Evolutionary conservation across 2,329 filamentous ascomycete genomes (phyloP).

Genomic region (Nemania serpens): DNA sequence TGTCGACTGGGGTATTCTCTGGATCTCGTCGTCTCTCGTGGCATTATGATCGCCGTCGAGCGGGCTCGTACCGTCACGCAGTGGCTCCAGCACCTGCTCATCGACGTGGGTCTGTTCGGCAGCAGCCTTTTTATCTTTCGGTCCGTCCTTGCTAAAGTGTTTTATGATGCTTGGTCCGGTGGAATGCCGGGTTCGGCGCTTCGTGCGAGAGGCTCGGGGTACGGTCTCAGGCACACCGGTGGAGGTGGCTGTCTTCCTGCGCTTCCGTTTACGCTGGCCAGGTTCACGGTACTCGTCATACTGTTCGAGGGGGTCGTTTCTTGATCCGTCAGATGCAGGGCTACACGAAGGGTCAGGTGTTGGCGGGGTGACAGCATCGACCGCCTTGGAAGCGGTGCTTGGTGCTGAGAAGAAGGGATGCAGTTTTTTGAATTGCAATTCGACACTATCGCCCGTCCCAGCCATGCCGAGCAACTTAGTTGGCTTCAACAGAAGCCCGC

Average conservation of each 20-base stretch:
- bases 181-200: slow-evolving; percentile 25
- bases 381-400: slow-evolving; percentile 27
- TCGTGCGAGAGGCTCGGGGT: slow-evolving; percentile 18
- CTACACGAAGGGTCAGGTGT: slow-evolving; percentile 42
- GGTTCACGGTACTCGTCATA: slow-evolving; percentile 30
- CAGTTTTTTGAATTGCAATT: slow-evolving; percentile 49
- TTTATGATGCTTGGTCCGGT: slow-evolving; percentile 26
- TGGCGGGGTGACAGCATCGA: slow-evolving; percentile 31
- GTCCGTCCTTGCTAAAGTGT: slow-evolving; percentile 25
- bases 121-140: background rate
- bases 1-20: slow-evolving; percentile 14
- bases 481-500: slow-evolving; percentile 1
- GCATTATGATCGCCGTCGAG: background rate
- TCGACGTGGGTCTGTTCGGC: slow-evolving; percentile 6
- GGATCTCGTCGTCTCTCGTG: background rate
- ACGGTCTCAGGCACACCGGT: slow-evolving; percentile 29
- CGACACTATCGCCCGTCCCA: slow-evolving; percentile 43
- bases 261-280: slow-evolving; percentile 47
- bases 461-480: slow-evolving; percentile 48
- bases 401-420: slow-evolving; percentile 59
- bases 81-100: slow-evolving; percentile 6
- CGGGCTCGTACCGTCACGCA: background rate
- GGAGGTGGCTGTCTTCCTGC: slow-evolving; percentile 46
- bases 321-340: slow-evolving; percentile 34
- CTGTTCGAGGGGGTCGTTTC: slow-evolving; percentile 20